Evolutionary conservation across 805 yeast species (phyloP), one percentile per base, ranked within the genome.

Genomic region (Pichia manshurica): DNA sequence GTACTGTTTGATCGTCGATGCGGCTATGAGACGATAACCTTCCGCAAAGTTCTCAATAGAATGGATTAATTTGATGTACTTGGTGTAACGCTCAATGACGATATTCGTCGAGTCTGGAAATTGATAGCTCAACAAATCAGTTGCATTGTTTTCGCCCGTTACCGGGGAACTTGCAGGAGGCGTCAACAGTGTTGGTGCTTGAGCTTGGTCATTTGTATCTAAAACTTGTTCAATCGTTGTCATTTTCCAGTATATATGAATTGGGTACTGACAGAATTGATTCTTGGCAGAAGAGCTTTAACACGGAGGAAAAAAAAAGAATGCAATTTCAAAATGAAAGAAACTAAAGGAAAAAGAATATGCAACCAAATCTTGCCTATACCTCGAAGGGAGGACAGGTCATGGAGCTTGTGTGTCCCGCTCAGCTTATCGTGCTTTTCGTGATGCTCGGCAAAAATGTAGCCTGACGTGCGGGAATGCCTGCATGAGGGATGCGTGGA

Each of bases 41-140:
- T 58, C 61, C 1, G 59, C 53, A 47, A 59, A 63, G 2, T 48
- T 22, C 42, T 61, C 58, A 6, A 66, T 29, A 16, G 56, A 53
- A 21, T 52, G 49, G 21, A 66, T 46, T 16, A 65, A 46, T 16
- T 56, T 44, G 3, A 58, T 32, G 45, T 60, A 65, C 46, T 64
- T 64, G 12, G 55, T 60, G 41, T 60, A 60, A 43, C 70, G 53
- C 21, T 55, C 56, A 13, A 49, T 42, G 1, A 65, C 33, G 1
- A 64, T n/a, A 3, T 53, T 42, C 2, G 65, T 50, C 1, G 69
- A 60, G 42, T 64, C 64, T 1, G 65, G 66, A 10, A 49, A 44
- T 9, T 23, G 25, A 38, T 47, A 47, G 19, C 45, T 39, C 4
- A 52, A n/a, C 28, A 52, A 45, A 36, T 52, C 51, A 20, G 47